phyloP scores from a whole-genome alignment of 805 yeast genomes.

The Pichia thaimueangensis region DNA sequence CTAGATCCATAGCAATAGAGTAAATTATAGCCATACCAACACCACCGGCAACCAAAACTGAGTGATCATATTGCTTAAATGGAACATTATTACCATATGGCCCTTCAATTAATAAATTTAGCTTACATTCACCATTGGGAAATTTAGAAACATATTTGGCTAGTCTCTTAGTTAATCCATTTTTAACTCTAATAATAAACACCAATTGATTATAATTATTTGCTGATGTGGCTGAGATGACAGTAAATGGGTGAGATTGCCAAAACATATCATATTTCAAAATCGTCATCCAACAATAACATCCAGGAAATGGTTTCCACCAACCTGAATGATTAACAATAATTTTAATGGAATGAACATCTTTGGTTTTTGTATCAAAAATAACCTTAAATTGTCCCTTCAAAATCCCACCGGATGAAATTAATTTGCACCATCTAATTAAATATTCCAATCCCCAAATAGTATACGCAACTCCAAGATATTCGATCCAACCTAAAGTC shows the following conservation, averaged over 20 bases:
- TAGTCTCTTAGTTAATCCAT: conserved; percentile 44
- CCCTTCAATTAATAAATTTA: conserved; percentile 50
- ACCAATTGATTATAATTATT: conserved; percentile 37
- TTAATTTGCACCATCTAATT: conserved; percentile 47
- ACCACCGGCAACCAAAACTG: conserved; percentile 56
- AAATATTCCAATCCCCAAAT: conserved; percentile 69
- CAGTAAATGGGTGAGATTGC: conserved; percentile 68
- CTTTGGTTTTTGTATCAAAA: conserved; percentile 9
- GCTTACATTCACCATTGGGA: conserved; percentile 30
- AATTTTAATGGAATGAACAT: conserved; percentile 40
- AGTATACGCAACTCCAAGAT: conserved; percentile 47
- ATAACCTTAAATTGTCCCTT: conserved; percentile 39
- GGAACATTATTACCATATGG: conserved; percentile 51
- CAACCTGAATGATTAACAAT: conserved; percentile 44
- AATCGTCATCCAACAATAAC: conserved; percentile 53
- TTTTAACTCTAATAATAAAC: conserved; percentile 44
- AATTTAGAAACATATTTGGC: conserved; percentile 27
- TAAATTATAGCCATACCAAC: conserved; percentile 56
- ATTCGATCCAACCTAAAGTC: conserved; percentile 45
- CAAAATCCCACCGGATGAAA: conserved; percentile 54
- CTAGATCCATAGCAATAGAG: conserved; percentile 39
- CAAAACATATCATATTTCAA: conserved; percentile 41
- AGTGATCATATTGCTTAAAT: conserved; percentile 40
- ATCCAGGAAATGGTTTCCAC: conserved; percentile 56
- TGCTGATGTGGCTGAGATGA: conserved; percentile 36